Evolutionary conservation across 208 protist species (phyloP).

Genomic region (Herpetomonas tarakana): DNA sequence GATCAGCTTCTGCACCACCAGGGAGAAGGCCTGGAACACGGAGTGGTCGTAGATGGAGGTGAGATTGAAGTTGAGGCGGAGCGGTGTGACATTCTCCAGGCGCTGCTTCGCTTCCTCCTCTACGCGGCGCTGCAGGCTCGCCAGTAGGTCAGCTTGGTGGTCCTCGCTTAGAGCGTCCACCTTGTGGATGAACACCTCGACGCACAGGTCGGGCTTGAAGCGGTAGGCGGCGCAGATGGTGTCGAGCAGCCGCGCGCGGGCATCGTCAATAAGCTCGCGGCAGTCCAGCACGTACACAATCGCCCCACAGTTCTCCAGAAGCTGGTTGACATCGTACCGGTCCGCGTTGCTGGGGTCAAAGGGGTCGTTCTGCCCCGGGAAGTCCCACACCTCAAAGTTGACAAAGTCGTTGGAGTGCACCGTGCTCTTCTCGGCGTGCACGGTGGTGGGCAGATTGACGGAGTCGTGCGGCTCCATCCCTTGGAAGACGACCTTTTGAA

Average conservation of each 20-base stretch:
- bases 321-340: slow-evolving; percentile 52
- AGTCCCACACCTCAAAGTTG: slow-evolving; percentile 91
- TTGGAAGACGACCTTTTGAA: slow-evolving; percentile 90
- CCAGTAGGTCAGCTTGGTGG: slow-evolving; percentile 78
- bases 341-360: slow-evolving; percentile 62
- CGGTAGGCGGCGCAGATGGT: slow-evolving; percentile 75
- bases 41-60: slow-evolving; percentile 91
- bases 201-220: slow-evolving; percentile 68
- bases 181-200: slow-evolving; percentile 92
- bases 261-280: slow-evolving; percentile 81
- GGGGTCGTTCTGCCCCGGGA: slow-evolving; percentile 85
- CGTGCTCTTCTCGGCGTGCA: slow-evolving; percentile 70
- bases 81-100: slow-evolving; percentile 51
- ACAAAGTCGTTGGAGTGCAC: slow-evolving; percentile 87
- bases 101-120: slow-evolving; percentile 76
- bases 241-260: slow-evolving; percentile 68
- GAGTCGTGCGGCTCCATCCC: slow-evolving; percentile 88
- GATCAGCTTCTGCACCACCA: slow-evolving; percentile 85
- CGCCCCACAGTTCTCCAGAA: slow-evolving; percentile 83
- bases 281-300: slow-evolving; percentile 91
- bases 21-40: slow-evolving; percentile 88
- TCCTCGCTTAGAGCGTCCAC: slow-evolving; percentile 86
- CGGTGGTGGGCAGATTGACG: slow-evolving; percentile 73
- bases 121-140: slow-evolving; percentile 73
- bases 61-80: slow-evolving; percentile 87